These are phyloP conservation scores for Talaromyces sp. DNA, from an alignment of 2,329 filamentous ascomycete species.

Conservation along the genomic window DNA sequence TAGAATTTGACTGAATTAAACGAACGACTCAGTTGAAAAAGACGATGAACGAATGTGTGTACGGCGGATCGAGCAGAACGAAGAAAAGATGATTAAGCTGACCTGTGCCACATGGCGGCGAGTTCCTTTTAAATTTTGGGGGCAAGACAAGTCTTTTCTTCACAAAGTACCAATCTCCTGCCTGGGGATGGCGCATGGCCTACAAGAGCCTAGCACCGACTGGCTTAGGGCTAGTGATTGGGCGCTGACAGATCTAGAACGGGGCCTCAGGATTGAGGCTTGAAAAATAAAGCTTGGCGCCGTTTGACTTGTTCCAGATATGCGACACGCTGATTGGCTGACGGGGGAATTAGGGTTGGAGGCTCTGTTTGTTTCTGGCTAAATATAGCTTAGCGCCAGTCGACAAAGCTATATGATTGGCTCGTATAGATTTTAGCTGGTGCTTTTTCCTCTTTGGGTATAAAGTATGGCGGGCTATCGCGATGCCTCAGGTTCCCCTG, in stretches of 20 bases:
- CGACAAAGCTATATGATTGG: neutral
- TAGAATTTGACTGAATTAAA: neutral
- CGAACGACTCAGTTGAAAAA: neutral
- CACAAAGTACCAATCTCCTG: neutral
- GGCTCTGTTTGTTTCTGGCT: neutral
- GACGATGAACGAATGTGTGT: neutral
- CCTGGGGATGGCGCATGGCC: neutral
- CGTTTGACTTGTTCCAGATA: neutral
- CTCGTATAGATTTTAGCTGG: neutral
- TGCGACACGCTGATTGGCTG: neutral
- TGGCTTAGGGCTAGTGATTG: neutral
- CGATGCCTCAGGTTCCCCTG: neutral
- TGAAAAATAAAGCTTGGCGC: neutral
- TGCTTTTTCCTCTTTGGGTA: neutral
- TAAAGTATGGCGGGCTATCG: neutral
- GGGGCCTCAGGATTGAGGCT: neutral
- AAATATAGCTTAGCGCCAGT: neutral
- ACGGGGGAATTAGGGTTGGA: neutral
- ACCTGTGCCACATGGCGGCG: neutral
- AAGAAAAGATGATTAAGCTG: neutral
- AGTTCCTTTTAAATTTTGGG: neutral
- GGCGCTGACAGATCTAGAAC: neutral
- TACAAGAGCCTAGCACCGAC: neutral
- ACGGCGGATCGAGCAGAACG: neutral
- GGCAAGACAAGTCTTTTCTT: neutral